These are phyloP conservation scores for Zygosaccharomyces lentus DNA, from an alignment of 805 yeast genomes.

Conservation along the genomic window DNA sequence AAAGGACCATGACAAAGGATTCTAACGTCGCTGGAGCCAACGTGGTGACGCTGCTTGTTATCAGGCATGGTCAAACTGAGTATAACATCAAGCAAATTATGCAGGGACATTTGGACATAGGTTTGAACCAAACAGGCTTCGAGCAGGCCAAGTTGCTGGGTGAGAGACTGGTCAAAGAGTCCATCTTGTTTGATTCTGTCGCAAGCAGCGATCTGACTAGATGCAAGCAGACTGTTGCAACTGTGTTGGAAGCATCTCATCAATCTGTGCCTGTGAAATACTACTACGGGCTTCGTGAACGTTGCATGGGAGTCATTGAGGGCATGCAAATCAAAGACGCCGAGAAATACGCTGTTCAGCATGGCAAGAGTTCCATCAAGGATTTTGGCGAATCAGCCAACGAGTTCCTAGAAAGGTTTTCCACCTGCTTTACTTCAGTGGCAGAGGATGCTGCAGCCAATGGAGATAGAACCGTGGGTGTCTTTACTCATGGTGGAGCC, in stretches of 20 bases:
- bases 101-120: slow-evolving; percentile 73
- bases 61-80: slow-evolving; percentile 84
- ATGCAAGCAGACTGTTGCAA: slow-evolving; percentile 55
- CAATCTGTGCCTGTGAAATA: slow-evolving; percentile 25
- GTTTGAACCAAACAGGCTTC: slow-evolving; percentile 57
- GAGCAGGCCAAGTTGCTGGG: slow-evolving; percentile 60
- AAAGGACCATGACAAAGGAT: not conserved
- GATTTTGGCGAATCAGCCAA: slow-evolving; percentile 60
- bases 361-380: slow-evolving; percentile 52
- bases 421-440: slow-evolving; percentile 42
- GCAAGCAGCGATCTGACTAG: slow-evolving; percentile 45
- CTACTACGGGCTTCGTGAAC: slow-evolving; percentile 56
- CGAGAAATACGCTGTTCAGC: slow-evolving; percentile 42
- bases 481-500: slow-evolving; percentile 81
- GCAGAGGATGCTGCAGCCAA: slow-evolving; percentile 37
- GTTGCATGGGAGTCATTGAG: slow-evolving; percentile 74
- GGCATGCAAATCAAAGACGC: slow-evolving; percentile 73
- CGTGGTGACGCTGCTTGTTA: slow-evolving; percentile 50
- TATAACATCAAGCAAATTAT: slow-evolving; percentile 63
- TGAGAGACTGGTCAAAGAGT: slow-evolving; percentile 30
- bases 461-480: slow-evolving; percentile 45
- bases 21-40: slow-evolving; percentile 33
- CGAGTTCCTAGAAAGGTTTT: slow-evolving; percentile 47
- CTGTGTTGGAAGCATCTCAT: slow-evolving; percentile 35
- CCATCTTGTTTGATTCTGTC: slow-evolving; percentile 34